Evolutionary conservation across 2,329 filamentous ascomycete species (phyloP), one percentile per base, ranked within the genome.

Genomic region (Coniochaeta prunicola): DNA sequence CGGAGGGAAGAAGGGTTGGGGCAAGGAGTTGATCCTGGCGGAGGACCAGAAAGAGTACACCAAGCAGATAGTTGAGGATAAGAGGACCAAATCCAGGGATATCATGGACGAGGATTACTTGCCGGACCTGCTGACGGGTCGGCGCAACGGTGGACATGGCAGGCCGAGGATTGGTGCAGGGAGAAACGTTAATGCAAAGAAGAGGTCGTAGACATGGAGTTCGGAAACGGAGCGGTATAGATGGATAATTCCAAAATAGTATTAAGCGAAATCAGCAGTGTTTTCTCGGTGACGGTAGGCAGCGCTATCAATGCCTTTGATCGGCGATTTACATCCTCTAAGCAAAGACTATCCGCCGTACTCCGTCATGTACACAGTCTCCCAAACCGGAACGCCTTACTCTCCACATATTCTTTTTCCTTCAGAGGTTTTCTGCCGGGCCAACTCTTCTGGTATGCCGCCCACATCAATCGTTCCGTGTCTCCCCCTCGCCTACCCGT

Each of bases 41-140:
- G 93, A 97, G 75, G 94, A 99, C 71, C 94, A 99, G 78, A 97
- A 96, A 77, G 94, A 99, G 77, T 97, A 90, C 72, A 72, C 83
- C 45, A 79, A 82, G 63, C 86, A 86, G 57, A 71, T 83, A 17
- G 81, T 81, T 3, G 81, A 86, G 65, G 83, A 89, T 69, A 83
- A 81, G 66, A 84, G 88, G 66, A 78, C 77, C 57, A 87, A 87
- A 68, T 85, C 90, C 70, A 87, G 85, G 69, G 91, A 96, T 73
- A 75, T 96, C 59, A 96, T 97, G 93, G 93, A 97, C 69, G 88
- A 96, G 69, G 93, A 99, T 73, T 96, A 92, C 71, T 74, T 97
- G 63, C 94, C 94, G 0, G 80, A 85, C 34, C 90, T 99, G 54
- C 70, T 99, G 68, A 94, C 86, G 0, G 94, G 94, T 0, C 86